Base-by-base conservation (phyloP, 345 rosid genomes). In the Microcos paniculata region DNA sequence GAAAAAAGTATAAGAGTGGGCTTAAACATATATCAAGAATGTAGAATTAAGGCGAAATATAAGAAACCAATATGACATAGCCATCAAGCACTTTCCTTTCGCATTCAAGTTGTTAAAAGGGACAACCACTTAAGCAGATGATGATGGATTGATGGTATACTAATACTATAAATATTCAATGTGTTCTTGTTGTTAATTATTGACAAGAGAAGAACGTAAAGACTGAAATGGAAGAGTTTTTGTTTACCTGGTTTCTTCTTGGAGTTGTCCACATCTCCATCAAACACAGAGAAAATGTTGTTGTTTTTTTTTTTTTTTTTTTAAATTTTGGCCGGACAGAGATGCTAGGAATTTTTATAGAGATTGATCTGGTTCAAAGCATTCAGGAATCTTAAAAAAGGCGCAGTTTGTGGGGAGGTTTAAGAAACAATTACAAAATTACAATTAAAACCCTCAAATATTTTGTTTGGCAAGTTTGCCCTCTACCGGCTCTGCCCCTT, bases 181-280 rank as follows among this genome's bases (percentile, higher is more conserved):
- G n/a, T n/a, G n/a, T n/a, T n/a, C n/a, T n/a, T n/a, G n/a, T n/a
- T n/a, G n/a, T n/a, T n/a, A n/a, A n/a, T n/a, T n/a, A n/a, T n/a
- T n/a, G n/a, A n/a, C n/a, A n/a, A n/a, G n/a, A n/a, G n/a, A n/a
- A 35, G 2, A 35, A 35, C 5, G 5, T 35, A 35, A 35, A 35
- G 40, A 35, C 2, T 8, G 1, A 40, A 56, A 21, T 42, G 45
- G 61, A 45, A 57, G 46, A 3, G 67, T 46, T 42, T 42, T 42
- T 42, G 45, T 1, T 42, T 42, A 78, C 86, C 82, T 61, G 74
- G 21, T 40, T 30, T 24, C 19, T 76, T 70, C 49, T 68, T 11
- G 49, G 48, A 49, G 53, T 55, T 76, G 76, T 49, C 77, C 66
- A 55, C 48, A 69, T 59, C 55, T 57, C 77, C 84, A 79, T 77